Conservation (phyloP, 345 rosid species). For the Eutrema heterophyllum region DNA sequence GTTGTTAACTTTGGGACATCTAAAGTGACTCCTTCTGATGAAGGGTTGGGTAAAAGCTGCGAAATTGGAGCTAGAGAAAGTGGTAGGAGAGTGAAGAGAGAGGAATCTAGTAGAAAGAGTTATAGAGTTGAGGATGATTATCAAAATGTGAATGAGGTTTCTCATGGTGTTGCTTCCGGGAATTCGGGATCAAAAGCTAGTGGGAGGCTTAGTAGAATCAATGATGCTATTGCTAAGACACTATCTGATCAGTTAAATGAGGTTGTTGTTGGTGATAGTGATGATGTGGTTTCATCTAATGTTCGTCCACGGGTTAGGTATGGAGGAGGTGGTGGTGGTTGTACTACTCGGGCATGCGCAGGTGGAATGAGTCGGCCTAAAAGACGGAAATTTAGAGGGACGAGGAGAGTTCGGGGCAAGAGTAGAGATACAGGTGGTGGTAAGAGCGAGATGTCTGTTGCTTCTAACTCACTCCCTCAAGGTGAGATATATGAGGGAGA, state of each 20-base stretch:
- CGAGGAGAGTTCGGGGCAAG: slow-evolving; percentile 51
- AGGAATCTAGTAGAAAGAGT: slow-evolving; percentile 54
- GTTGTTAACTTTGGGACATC: slow-evolving; percentile 48
- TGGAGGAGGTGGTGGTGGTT: slow-evolving; percentile 18
- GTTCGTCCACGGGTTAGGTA: slow-evolving; percentile 43
- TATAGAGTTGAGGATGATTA: slow-evolving; percentile 38
- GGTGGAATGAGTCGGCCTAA: slow-evolving; percentile 52
- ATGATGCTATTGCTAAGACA: slow-evolving; percentile 43
- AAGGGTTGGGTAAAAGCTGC: slow-evolving; percentile 41
- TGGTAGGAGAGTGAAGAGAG: slow-evolving; percentile 66
- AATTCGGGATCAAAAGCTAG: slow-evolving; percentile 53
- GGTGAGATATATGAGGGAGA: slow-evolving; percentile 47
- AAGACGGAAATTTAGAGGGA: slow-evolving; percentile 69
- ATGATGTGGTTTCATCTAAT: slow-evolving; percentile 73
- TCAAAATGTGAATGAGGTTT: slow-evolving; percentile 35
- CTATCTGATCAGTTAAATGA: slow-evolving; percentile 68
- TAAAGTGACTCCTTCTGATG: slow-evolving; percentile 51
- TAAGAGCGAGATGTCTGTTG: slow-evolving; percentile 77
- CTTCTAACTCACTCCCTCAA: slow-evolving; percentile 76
- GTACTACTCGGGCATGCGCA: slow-evolving; percentile 33
- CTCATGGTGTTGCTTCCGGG: slow-evolving; percentile 43
- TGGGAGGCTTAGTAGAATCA: slow-evolving; percentile 25
- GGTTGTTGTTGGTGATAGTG: slow-evolving; percentile 54
- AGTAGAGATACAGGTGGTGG: slow-evolving; percentile 48
- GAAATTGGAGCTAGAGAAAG: slow-evolving; percentile 37